phyloP scores from a whole-genome alignment of 768 basidiomycete species.

The Psilocybe sp. region DNA sequence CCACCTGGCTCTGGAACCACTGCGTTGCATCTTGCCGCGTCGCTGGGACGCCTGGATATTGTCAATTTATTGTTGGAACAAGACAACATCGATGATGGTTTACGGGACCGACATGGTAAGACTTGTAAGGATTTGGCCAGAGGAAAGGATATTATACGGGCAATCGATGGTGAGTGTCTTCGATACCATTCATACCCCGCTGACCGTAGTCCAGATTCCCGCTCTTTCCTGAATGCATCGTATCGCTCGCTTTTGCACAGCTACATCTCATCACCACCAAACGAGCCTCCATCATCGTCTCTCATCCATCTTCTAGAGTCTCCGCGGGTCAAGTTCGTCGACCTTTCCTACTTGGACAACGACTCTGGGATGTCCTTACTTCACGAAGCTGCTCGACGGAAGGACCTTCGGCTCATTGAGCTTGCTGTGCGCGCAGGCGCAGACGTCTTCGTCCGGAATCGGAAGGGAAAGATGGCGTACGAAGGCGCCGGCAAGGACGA shows the following conservation, averaged over 20 bases:
- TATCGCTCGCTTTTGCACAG: constrained; percentile 71
- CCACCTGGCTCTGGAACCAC: constrained; percentile 76
- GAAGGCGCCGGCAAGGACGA: constrained; percentile 79
- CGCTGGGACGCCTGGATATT: constrained; percentile 68
- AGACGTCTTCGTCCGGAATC: constrained; percentile 84
- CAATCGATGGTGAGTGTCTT: constrained; percentile 60
- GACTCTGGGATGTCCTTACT: constrained; percentile 74
- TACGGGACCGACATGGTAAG: constrained; percentile 62
- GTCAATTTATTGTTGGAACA: constrained; percentile 78
- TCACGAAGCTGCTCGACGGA: constrained; percentile 83
- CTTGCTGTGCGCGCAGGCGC: constrained; percentile 84
- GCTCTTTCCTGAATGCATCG: constrained; percentile 69
- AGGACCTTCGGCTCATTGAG: constrained; percentile 79
- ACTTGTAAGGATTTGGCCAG: constrained; percentile 73
- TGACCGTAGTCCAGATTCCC: constrained; percentile 57
- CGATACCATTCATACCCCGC: background rate
- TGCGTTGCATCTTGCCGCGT: constrained; percentile 64
- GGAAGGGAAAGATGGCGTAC: constrained; percentile 63
- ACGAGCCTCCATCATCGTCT: constrained; percentile 35
- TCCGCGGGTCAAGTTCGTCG: constrained; percentile 66
- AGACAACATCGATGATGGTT: constrained; percentile 75
- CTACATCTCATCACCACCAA: constrained; percentile 62
- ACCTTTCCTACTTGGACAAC: constrained; percentile 80
- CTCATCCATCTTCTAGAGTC: constrained; percentile 62
- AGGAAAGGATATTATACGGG: constrained; percentile 58